Conservation (phyloP, 2,329 filamentous ascomycete genomes). For the Scedosporium minutisporum region DNA sequence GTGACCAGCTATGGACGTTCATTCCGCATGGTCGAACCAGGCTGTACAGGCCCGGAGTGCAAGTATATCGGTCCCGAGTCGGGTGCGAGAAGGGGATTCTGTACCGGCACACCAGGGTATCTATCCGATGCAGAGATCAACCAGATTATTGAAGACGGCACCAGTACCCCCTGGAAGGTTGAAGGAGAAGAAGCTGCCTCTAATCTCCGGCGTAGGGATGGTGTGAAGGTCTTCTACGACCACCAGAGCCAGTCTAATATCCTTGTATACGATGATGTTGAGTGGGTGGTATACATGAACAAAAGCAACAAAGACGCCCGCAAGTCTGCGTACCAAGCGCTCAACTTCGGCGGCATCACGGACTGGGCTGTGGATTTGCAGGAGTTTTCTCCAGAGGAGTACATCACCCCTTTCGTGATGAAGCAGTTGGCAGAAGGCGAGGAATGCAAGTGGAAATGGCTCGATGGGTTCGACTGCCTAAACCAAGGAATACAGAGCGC, state of each 20-base stretch:
- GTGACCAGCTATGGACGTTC: conserved; percentile 21
- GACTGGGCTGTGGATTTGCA: not conserved
- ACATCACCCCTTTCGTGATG: not conserved
- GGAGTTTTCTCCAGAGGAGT: not conserved
- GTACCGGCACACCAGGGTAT: conserved; percentile 20
- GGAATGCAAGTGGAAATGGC: not conserved
- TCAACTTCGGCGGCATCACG: too few species aligned
- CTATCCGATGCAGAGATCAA: conserved; percentile 9
- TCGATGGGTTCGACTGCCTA: not conserved
- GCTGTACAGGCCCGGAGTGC: conserved; percentile 18
- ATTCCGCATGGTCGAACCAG: conserved; percentile 21
- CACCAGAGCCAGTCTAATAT: conserved; percentile 8
- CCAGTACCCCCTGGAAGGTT: not conserved
- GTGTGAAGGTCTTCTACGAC: not conserved
- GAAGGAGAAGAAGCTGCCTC: too few species aligned
- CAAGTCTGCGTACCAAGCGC: too few species aligned
- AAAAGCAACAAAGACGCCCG: conserved; percentile 11
- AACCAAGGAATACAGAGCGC: not conserved
- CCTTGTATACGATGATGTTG: conserved; percentile 13
- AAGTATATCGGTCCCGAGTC: conserved; percentile 15
- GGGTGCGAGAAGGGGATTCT: conserved; percentile 14
- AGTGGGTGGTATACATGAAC: conserved; percentile 18
- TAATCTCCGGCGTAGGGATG: too few species aligned
- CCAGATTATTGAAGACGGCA: not conserved
- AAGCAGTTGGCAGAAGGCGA: not conserved